Evolutionary conservation across 2,329 filamentous ascomycete genomes (phyloP), one percentile per base, ranked within the genome.

Genomic region (Fusarium setosum): DNA sequence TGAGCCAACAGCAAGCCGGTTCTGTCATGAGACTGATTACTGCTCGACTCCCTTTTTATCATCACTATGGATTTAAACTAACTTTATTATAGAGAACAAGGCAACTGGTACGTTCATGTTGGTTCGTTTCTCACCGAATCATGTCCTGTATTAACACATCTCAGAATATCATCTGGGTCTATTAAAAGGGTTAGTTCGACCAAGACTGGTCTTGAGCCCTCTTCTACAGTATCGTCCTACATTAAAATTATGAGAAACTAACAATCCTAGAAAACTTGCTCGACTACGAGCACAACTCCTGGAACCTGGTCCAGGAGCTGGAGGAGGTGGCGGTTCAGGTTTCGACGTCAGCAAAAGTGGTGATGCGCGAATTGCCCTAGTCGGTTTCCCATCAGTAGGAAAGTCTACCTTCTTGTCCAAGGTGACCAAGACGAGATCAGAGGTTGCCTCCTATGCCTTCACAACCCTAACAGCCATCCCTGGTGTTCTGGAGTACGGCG

Each of bases 361-460:
- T 65, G 96, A 99, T 83, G 96, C 96, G 13, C 90, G 96, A 74
- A 98, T 99, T 80, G 94, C 96, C 2, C 88, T 99, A 3, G 96
- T 99, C 53, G 96, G 96, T n/a, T 99, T 99, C 73, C 96, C 96
- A 0, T 99, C 96, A 0, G 96, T 99, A 50, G 96, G 96, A 77
- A 99, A 99, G 83, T 99, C 96, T 3, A 99, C 96, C 0, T 98
- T 99, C 76, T 79, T 99, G n/a, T 97, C 94, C 47, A 97, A 98
- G 76, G 96, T 99, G 77, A 99, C 96, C 48, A 98, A 97, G 82
- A 99, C 96, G 35, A 94, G 93, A 75, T 97, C 94, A 49, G 95
- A 97, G 77, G 94, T 97, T 24, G 96, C 96, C 1, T 92, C 96
- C 1, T 99, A 99, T 76, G 90, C 95, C 56, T 99, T 99, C 87